A percentile compares a stretch with the other conserved stretches of the same genome.
These are phyloP conservation scores for Azolla pinnata DNA, from an alignment of 75 land plant species.

Conservation along the genomic window DNA sequence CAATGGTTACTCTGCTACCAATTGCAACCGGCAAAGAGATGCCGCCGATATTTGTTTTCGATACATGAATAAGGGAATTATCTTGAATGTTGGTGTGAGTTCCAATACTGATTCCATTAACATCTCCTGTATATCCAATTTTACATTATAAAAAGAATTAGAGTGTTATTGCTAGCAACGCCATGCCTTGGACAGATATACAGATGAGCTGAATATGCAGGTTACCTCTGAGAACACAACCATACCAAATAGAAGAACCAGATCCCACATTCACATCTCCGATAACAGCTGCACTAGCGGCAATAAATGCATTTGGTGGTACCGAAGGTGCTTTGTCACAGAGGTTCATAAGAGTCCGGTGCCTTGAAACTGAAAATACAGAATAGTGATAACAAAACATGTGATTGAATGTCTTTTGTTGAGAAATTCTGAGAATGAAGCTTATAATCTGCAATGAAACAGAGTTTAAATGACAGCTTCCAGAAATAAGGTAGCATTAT, in stretches of 20 bases:
- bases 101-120: conserved; percentile 73
- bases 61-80: conserved; percentile 86
- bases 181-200: too few relatives aligned
- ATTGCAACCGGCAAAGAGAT: conserved; percentile 70
- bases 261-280: conserved; percentile 79
- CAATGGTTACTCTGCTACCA: conserved; percentile 82
- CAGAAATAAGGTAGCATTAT: too few relatives aligned
- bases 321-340: conserved; percentile 67
- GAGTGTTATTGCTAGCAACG: background rate
- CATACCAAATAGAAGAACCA: conserved; percentile 89
- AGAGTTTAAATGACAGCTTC: too few relatives aligned
- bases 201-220: background rate
- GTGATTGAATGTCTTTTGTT: background rate
- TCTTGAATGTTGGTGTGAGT: conserved; percentile 87
- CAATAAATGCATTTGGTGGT: conserved; percentile 65
- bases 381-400: background rate
- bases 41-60: conserved; percentile 74
- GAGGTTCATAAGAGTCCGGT: conserved; percentile 75
- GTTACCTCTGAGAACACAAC: conserved; percentile 87
- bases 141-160: background rate
- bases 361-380: conserved; percentile 63
- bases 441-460: too few relatives aligned
- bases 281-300: conserved; percentile 78
- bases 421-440: too few relatives aligned
- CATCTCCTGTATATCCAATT: conserved; percentile 54